Evolutionary conservation across 768 basidiomycete species (phyloP), one percentile per base, ranked within the genome.

Genomic region (Xerocomellus dryophilus): DNA sequence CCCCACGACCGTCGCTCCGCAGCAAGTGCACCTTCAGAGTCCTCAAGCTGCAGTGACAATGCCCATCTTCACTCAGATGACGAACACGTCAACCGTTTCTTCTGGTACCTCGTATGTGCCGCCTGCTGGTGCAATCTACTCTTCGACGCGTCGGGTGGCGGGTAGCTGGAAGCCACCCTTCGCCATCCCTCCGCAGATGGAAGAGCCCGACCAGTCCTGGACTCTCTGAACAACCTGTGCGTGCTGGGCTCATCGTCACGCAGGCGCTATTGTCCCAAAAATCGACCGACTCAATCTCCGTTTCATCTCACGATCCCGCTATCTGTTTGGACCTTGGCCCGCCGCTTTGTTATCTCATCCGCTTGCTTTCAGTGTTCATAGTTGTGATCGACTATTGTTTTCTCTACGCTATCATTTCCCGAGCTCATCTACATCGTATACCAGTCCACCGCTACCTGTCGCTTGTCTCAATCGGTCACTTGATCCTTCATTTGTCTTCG

Each of bases 141-240:
- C 77, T 2, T 74, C 77, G 9, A 76, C 71, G 23, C 77, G 84
- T 39, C 80, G 84, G 5, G 83, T 81, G 36, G 84, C 66, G 9
- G 82, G 71, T 3, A 79, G 69, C 48, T 86, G 83, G 81, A 73
- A 67, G 40, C 56, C 58, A 17, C 39, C 63, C n/a, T 58, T 57
- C 15, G 17, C 20, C 1, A 29, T 20, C 4, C 62, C 67, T 18
- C 60, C 62, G 2, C 61, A 66, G 1, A 54, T 65, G 27, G 74
- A 77, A 17, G 71, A 71, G 60, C 53, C 69, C 0, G 43, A 68
- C 40, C 59, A 65, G 20, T 35, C 63, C 5, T 73, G 71, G 71
- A 56, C 61, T 29, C 57, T 72, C 27, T 57, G 62, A 43, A 36
- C 36, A 20, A 54, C 41, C 36, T 57, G 25, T 58, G 11, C 29